Conservation (phyloP, 2,329 filamentous ascomycete genomes). For the Ascomycota sp. region DNA sequence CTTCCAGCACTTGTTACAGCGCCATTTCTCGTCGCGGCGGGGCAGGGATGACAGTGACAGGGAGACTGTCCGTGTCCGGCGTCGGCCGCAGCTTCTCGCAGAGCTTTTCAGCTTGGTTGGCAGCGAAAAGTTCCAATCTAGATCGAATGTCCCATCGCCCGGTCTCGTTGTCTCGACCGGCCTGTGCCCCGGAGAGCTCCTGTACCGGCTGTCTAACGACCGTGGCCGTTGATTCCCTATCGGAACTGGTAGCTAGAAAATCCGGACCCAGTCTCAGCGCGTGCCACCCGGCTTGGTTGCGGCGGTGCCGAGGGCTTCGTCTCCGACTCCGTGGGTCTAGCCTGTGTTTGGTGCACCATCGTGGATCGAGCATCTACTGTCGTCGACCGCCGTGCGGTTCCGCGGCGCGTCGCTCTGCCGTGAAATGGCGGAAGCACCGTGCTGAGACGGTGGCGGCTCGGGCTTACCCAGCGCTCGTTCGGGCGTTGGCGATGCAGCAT, state of each 20-base stretch:
- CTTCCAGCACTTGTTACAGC: conserved; percentile 34
- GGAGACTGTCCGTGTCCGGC: conserved; percentile 32
- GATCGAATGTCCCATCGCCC: conserved; percentile 34
- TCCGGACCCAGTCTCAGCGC: conserved; percentile 1
- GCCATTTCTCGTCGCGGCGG: conserved; percentile 36
- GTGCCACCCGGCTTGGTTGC: conserved; percentile 9
- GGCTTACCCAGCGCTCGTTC: conserved; percentile 22
- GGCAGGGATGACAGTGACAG: conserved; percentile 40
- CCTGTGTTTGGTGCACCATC: too few relatives aligned
- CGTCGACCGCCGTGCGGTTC: too few relatives aligned
- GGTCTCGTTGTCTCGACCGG: conserved; percentile 5
- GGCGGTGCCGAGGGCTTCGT: conserved; percentile 1
- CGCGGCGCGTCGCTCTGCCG: conserved; percentile 14
- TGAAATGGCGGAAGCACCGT: conserved; percentile 12
- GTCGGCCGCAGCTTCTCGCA: conserved; percentile 34
- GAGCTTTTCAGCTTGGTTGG: conserved; percentile 36
- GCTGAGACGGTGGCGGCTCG: conserved; percentile 5
- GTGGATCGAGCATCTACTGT: too few relatives aligned
- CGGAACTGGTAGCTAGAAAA: not conserved
- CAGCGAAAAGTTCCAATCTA: conserved; percentile 40
- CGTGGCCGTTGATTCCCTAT: too few relatives aligned
- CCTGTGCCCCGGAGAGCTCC: too few relatives aligned
- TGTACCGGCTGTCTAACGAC: too few relatives aligned
- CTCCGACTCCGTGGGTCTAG: conserved; percentile 2
- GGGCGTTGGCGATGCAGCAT: conserved; percentile 25